These are phyloP conservation scores for Taiozyma sp. DNA, from an alignment of 1,139 yeast genomes.

Conservation along the genomic window DNA sequence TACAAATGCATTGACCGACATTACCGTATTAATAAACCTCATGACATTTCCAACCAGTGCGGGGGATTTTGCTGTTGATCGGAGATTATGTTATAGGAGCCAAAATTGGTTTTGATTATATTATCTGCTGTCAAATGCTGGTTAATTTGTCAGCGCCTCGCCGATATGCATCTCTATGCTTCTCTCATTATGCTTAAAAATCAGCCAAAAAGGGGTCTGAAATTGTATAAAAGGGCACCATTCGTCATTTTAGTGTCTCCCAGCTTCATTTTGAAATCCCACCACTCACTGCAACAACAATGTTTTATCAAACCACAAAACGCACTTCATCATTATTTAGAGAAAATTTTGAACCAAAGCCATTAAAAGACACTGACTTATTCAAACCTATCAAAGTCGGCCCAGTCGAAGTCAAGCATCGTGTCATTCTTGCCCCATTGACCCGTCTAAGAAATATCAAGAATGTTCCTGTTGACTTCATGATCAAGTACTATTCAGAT, in stretches of 20 bases:
- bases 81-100: too few relatives aligned
- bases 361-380: constrained; percentile 29
- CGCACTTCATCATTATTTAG: constrained; percentile 2
- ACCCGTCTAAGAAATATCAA: constrained; percentile 40
- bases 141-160: neutral
- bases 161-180: neutral
- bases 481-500: constrained; percentile 46
- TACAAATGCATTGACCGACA: too few relatives aligned
- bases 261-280: too few relatives aligned
- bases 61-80: too few relatives aligned
- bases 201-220: neutral
- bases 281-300: neutral
- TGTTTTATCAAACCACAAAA: too few relatives aligned
- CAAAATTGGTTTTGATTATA: too few relatives aligned
- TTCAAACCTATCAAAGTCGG: constrained; percentile 46
- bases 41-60: too few relatives aligned
- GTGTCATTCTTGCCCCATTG: constrained; percentile 45
- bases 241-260: neutral
- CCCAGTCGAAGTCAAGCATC: constrained; percentile 28
- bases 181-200: neutral
- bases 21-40: too few relatives aligned
- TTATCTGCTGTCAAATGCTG: too few relatives aligned
- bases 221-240: neutral
- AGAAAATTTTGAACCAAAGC: constrained; percentile 2
- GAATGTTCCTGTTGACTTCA: constrained; percentile 35